A percentile compares a stretch with the other conserved stretches of the same genome.
Evolutionary conservation across 768 basidiomycete species (phyloP).

Genomic region (Udeniomyces megalosporus): DNA sequence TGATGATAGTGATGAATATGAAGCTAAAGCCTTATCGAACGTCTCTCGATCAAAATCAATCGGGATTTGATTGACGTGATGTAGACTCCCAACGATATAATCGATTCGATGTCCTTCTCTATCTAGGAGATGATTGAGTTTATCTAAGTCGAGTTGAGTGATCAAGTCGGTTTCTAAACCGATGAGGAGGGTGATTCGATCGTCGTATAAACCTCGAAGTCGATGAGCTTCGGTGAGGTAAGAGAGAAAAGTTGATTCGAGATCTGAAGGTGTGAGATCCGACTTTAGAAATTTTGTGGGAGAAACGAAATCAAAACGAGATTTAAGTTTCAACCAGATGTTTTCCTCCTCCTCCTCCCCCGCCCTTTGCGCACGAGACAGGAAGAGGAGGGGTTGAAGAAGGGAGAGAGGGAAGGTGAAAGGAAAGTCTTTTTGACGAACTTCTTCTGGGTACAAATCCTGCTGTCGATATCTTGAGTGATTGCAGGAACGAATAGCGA

Average conservation of each 20-base stretch:
- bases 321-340: too few relatives aligned
- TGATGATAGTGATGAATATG: constrained; percentile 20
- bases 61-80: constrained; percentile 71
- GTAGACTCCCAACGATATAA: constrained; percentile 82
- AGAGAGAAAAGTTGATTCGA: constrained; percentile 48
- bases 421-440: constrained; percentile 27
- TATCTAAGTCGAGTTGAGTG: constrained; percentile 46
- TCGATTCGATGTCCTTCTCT: constrained; percentile 44
- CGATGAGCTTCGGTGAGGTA: constrained; percentile 69
- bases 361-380: too few relatives aligned
- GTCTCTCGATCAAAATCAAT: constrained; percentile 79
- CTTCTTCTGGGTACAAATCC: constrained; percentile 95
- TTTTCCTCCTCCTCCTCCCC: too few relatives aligned
- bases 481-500: too few relatives aligned
- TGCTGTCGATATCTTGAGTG: constrained; percentile 44
- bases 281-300: constrained; percentile 34
- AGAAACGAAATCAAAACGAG: neutral
- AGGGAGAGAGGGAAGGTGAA: neutral
- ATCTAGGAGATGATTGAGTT: constrained; percentile 41
- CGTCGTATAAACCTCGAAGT: constrained; percentile 46
- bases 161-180: constrained; percentile 90
- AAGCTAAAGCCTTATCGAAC: constrained; percentile 45
- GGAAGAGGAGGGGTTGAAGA: too few relatives aligned
- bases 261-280: constrained; percentile 37
- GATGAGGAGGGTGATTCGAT: constrained; percentile 58